phyloP scores from a whole-genome alignment of 192 early-diverging fungal genomes.

The Coemansia furcata region DNA sequence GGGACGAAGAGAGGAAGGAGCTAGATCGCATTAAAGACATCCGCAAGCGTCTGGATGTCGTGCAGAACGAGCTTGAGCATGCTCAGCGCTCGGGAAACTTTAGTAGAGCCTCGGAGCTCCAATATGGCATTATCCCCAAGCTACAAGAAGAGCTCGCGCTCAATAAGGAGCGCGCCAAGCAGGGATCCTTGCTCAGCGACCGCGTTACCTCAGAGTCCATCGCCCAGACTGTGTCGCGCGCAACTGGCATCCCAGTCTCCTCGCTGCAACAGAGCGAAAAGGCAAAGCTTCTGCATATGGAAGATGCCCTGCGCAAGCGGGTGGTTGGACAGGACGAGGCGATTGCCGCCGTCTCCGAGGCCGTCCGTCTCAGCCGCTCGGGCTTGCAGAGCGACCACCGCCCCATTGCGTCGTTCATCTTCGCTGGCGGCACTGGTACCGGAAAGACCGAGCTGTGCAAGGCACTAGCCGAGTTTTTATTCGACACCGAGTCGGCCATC shows the following conservation, averaged over 20 bases:
- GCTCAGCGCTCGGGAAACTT: constrained; percentile 75
- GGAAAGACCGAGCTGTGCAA: constrained; percentile 82
- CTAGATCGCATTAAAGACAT: constrained; percentile 66
- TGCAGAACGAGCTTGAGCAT: constrained; percentile 70
- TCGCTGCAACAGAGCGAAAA: constrained; percentile 68
- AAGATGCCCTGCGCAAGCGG: constrained; percentile 54
- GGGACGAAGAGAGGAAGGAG: constrained; percentile 69
- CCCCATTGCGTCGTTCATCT: constrained; percentile 77
- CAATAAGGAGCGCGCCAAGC: constrained; percentile 47
- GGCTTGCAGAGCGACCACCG: constrained; percentile 70
- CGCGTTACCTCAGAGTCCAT: constrained; percentile 78
- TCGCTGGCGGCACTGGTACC: constrained; percentile 81
- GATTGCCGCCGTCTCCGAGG: constrained; percentile 65
- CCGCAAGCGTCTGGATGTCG: constrained; percentile 70
- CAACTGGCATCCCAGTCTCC: constrained; percentile 81
- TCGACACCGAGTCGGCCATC: constrained; percentile 69
- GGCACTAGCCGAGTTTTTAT: constrained; percentile 71
- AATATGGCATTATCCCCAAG: constrained; percentile 74
- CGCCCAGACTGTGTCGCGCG: constrained; percentile 67
- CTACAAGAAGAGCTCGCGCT: constrained; percentile 65
- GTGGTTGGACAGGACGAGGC: constrained; percentile 77
- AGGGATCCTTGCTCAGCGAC: constrained; percentile 69
- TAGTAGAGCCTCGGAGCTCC: constrained; percentile 68
- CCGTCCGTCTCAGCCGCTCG: constrained; percentile 73
- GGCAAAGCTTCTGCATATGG: constrained; percentile 71